Base-by-base conservation (phyloP, 116 monocot species). In the Phalaenopsis hybrid region DNA sequence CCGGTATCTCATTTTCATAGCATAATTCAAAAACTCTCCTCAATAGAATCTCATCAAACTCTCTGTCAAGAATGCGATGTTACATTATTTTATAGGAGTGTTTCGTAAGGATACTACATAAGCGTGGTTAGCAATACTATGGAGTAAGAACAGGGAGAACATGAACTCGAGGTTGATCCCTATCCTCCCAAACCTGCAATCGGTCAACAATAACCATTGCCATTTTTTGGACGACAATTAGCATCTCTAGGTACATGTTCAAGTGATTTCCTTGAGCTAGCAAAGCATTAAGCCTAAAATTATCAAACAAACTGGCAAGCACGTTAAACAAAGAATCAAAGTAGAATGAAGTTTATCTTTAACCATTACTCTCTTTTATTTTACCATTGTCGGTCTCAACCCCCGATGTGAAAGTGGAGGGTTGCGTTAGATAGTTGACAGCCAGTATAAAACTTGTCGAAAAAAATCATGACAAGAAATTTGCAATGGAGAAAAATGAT, bases 171-270 rank as follows among this genome's bases (percentile, higher is more conserved):
- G 89, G 91, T 50, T 97, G 96, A 80, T 97, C 96, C 80, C 86
- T 92, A 9, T 92, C 90, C 81, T 92, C 92, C 96, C 96, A 97
- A 79, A 97, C 96, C 23, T 92, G 86, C 57, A 92, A 79, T 16
- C 96, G 83, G 81, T 97, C 96, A 85, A 94, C 96, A 82, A 97
- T 92, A 74, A 97, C 96, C 96, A 97, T 94, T 65, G 96, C 91
- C 93, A 97, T 28, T 89, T 85, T 85, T 94, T 48, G 96, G 96
- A 90, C 90, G 94, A 82, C 92, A 97, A 81, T 76, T 85, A n/a
- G 88, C 88, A 81, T 86, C 91, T 86, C 90, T 86, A 67, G 94
- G 94, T 72, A 97, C 96, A 90, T 91, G 88, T 44, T 80, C 76
- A 74, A 96, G 82, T 49, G 94, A 96, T 83, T 96, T 96, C 44